Conservation (phyloP, 2,329 filamentous ascomycete genomes). For the Sarocladiaceae sp. region DNA sequence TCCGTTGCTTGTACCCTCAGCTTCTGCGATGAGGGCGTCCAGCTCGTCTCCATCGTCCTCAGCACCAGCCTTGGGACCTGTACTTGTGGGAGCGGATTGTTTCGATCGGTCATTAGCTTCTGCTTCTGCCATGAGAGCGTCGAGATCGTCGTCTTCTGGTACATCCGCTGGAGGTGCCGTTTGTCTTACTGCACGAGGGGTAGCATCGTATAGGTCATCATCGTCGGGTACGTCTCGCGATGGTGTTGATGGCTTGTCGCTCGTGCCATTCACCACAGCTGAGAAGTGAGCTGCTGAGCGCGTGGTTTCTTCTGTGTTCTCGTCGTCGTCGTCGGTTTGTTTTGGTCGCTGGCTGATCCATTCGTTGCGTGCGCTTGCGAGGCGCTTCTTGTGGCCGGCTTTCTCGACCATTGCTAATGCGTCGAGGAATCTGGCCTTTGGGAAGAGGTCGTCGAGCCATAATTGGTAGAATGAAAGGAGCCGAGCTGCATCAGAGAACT, state of each 20-base stretch:
- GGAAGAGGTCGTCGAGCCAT: constrained; percentile 95
- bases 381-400: constrained; percentile 75
- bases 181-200: constrained; percentile 30
- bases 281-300: constrained; percentile 2
- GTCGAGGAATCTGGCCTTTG: constrained; percentile 89
- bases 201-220: constrained; percentile 53
- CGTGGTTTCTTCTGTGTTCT: constrained; percentile 17
- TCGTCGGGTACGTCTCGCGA: constrained; percentile 32
- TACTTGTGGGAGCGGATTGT: constrained; percentile 4
- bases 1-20: constrained; percentile 24
- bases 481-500: constrained; percentile 80
- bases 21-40: constrained; percentile 50
- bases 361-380: constrained; percentile 70
- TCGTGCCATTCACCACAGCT: not conserved
- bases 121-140: constrained; percentile 47
- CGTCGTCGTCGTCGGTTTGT: too few species aligned
- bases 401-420: constrained; percentile 90
- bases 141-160: constrained; percentile 46
- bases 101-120: constrained; percentile 9
- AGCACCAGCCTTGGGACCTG: constrained; percentile 9
- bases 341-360: constrained; percentile 95
- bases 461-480: constrained; percentile 89
- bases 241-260: not conserved
- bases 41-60: constrained; percentile 39
- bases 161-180: constrained; percentile 13